Conservation (phyloP, 2,329 filamentous ascomycete genomes). For the Cladosporium sp. region DNA sequence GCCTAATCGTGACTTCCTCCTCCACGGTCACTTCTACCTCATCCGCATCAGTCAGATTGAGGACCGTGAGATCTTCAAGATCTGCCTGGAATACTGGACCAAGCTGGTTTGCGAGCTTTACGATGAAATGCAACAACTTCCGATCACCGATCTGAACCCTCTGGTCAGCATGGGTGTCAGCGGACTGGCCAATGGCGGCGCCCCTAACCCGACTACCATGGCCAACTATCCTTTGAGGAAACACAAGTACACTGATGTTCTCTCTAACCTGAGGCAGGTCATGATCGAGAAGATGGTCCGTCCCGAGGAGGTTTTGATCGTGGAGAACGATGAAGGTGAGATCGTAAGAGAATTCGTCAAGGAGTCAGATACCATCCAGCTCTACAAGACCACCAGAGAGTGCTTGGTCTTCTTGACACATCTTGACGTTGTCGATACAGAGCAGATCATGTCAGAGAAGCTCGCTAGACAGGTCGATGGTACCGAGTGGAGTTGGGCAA, state of each 20-base stretch:
- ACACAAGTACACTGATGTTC: conserved; percentile 93
- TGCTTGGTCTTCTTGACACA: conserved; percentile 97
- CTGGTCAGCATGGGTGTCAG: conserved; percentile 72
- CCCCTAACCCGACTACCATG: conserved; percentile 77
- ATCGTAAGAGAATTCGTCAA: conserved; percentile 99
- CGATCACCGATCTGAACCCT: conserved; percentile 88
- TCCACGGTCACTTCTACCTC: conserved; percentile 95
- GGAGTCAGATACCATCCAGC: conserved; percentile 96
- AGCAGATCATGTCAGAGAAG: conserved; percentile 99
- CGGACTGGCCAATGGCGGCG: conserved; percentile 71
- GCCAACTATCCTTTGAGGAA: conserved; percentile 91
- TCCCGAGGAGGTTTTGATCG: conserved; percentile 94
- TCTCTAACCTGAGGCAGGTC: conserved; percentile 89
- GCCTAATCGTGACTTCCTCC: conserved; percentile 89
- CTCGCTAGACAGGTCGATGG: conserved; percentile 92
- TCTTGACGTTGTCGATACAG: conserved; percentile 93
- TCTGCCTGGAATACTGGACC: conserved; percentile 98
- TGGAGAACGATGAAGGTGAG: conserved; percentile 99
- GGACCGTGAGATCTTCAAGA: conserved; percentile 99
- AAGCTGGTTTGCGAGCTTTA: conserved; percentile 97
- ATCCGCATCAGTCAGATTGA: conserved; percentile 98
- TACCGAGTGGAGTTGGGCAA: conserved; percentile 97
- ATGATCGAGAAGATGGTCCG: conserved; percentile 99
- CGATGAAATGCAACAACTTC: conserved; percentile 96
- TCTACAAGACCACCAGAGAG: conserved; percentile 98